Percentiles rank a stretch among this genome's conserved stretches.
These are phyloP conservation scores for Cercospora zeae-maydis DNA, from an alignment of 2,329 filamentous ascomycete genomes.

Conservation along the genomic window DNA sequence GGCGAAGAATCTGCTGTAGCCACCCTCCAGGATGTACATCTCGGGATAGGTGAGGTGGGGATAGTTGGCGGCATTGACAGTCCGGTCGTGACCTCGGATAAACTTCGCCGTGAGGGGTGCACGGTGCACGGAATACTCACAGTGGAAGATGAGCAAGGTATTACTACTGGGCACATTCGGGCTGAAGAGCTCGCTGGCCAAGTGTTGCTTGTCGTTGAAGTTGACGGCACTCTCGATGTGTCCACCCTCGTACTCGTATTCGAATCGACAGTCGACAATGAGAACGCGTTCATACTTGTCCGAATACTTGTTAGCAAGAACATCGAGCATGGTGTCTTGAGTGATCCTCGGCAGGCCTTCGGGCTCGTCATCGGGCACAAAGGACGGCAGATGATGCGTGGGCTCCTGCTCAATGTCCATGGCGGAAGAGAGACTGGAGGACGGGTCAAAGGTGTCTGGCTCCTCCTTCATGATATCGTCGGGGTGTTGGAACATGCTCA, in stretches of 20 bases:
- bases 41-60: constrained; percentile 91
- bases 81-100: constrained; percentile 83
- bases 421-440: constrained; percentile 61
- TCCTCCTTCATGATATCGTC: constrained; percentile 82
- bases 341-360: constrained; percentile 87
- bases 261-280: constrained; percentile 94
- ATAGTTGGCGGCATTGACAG: constrained; percentile 79
- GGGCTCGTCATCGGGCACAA: constrained; percentile 71
- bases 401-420: constrained; percentile 79
- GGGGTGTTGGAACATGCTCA: constrained; percentile 97
- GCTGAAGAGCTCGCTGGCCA: constrained; percentile 73
- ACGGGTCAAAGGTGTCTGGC: constrained; percentile 55
- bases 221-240: constrained; percentile 93
- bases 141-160: constrained; percentile 88
- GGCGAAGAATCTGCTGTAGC: constrained; percentile 89
- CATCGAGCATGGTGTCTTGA: constrained; percentile 74
- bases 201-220: constrained; percentile 90
- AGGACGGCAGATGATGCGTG: constrained; percentile 75
- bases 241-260: constrained; percentile 96
- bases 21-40: constrained; percentile 93
- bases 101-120: constrained; percentile 95
- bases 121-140: constrained; percentile 95
- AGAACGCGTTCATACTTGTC: constrained; percentile 74
- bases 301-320: constrained; percentile 80
- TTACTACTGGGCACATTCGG: constrained; percentile 47